Evolutionary conservation across 225 moss, liverwort and hornwort species (phyloP), one percentile per base, ranked within the genome.

Genomic region (Marchantia polymorpha): DNA sequence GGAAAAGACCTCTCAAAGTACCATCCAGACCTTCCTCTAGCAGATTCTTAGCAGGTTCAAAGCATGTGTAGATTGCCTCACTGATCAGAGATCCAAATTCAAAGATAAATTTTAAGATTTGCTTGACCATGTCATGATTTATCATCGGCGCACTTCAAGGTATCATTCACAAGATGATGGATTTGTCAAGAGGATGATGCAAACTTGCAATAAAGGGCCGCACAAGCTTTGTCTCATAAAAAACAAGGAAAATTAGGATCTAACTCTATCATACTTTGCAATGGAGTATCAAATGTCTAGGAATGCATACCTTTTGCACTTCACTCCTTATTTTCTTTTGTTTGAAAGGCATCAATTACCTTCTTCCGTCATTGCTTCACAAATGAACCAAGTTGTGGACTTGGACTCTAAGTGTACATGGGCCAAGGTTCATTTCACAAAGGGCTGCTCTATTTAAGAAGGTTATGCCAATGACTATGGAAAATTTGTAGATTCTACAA

Each of bases 81-180:
- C 51, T 48, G 73, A 73, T 52, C 48, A 73, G 25, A 50, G 49
- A 48, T 48, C 16, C 4, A 50, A 73, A 7, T 73, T 73, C 16
- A 49, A 7, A 22, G 64, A 14, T 19, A 29, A 78, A 78, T 64
- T 64, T 48, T 52, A 66, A 50, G 78, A 78, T 14, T 64, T 78
- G n/a, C 78, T 78, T 63, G 64, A 78, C 64, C 61, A 73, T 73
- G 73, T 50, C 9, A 7, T n/a, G 22, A 75, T 75, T 15, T 49
- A 75, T n/a, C 75, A 75, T 55, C 55, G 14, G 14, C 8, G 55
- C 10, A 55, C 55, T 55, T 55, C 55, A 55, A 8, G 55, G 55
- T 8, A 55, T 55, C 55, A 55, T 55, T 55, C 55, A 8, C 55
- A 55, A 55, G 55, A 8, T 55, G 55, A 55, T 55, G 55, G 55